Conservation (phyloP, 192 early-diverging fungal species). For the Backusella psychrophila region DNA sequence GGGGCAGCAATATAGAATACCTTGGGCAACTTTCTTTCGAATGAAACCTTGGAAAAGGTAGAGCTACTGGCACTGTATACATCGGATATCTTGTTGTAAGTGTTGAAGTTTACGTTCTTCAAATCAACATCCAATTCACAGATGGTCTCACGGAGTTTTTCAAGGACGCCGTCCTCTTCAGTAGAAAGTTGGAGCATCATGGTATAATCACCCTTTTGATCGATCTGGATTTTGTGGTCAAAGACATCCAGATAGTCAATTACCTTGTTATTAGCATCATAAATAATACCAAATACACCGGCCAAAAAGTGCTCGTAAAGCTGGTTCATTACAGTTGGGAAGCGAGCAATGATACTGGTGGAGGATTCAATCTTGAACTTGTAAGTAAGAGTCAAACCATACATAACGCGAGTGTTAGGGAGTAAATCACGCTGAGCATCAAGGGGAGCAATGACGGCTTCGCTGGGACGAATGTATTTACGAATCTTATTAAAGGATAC, state of each 20-base stretch:
- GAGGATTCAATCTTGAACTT: slow-evolving; percentile 58
- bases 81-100: slow-evolving; percentile 57
- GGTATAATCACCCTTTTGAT: slow-evolving; percentile 80
- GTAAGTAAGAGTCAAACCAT: slow-evolving; percentile 78
- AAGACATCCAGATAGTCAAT: slow-evolving; percentile 73
- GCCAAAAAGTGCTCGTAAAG: slow-evolving; percentile 84
- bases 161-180: slow-evolving; percentile 64
- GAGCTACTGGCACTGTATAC: slow-evolving; percentile 43
- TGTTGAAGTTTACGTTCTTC: slow-evolving; percentile 50
- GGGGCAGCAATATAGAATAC: slow-evolving; percentile 60
- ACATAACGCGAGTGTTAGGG: slow-evolving; percentile 62
- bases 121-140: slow-evolving; percentile 66
- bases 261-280: slow-evolving; percentile 77
- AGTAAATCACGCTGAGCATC: slow-evolving; percentile 72
- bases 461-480: slow-evolving; percentile 63
- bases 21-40: slow-evolving; percentile 50
- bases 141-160: slow-evolving; percentile 64
- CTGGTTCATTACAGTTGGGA: slow-evolving; percentile 59
- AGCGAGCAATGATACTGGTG: slow-evolving; percentile 51
- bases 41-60: slow-evolving; percentile 41
- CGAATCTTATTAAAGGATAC: slow-evolving; percentile 56
- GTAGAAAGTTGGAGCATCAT: slow-evolving; percentile 79
- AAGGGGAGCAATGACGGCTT: slow-evolving; percentile 61
- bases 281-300: slow-evolving; percentile 65
- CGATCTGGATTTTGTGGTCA: slow-evolving; percentile 62